Evolutionary conservation across 2,329 filamentous ascomycete genomes (phyloP).

Genomic region (Microdochium trichocladiopsis): DNA sequence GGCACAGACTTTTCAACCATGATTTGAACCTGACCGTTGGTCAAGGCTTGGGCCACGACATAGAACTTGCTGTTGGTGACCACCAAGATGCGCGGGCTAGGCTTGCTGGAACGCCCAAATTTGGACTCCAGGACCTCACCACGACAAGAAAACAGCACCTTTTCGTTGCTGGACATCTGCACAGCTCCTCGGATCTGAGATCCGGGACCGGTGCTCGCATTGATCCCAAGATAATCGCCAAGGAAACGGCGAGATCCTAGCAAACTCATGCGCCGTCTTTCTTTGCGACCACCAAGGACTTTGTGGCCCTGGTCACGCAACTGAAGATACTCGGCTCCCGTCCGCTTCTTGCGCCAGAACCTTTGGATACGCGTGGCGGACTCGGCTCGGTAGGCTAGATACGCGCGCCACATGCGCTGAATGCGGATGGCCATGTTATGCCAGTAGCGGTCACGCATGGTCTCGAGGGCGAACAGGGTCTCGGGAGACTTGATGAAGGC

Average conservation of each 20-base stretch:
- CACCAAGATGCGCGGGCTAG: conserved; percentile 76
- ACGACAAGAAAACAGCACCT: conserved; percentile 81
- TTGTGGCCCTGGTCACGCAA: conserved; percentile 82
- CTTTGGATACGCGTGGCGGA: conserved; percentile 90
- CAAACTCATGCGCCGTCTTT: conserved; percentile 84
- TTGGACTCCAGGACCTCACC: conserved; percentile 88
- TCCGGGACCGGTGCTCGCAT: conserved; percentile 71
- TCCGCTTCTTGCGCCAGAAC: conserved; percentile 90
- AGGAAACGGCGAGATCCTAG: conserved; percentile 87
- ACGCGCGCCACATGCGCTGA: conserved; percentile 94
- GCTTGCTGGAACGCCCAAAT: conserved; percentile 92
- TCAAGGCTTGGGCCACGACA: conserved; percentile 75
- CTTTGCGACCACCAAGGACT: conserved; percentile 77
- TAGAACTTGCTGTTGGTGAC: conserved; percentile 84
- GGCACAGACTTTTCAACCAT: conserved; percentile 74
- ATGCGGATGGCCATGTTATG: conserved; percentile 99
- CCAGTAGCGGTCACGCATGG: conserved; percentile 97
- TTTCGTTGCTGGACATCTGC: conserved; percentile 65
- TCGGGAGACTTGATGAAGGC: conserved; percentile 98
- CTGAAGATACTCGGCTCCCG: conserved; percentile 82
- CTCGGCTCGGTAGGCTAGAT: conserved; percentile 85
- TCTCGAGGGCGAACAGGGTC: conserved; percentile 91
- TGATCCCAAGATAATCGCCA: conserved; percentile 89
- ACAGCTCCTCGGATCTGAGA: conserved; percentile 72
- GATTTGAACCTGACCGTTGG: conserved; percentile 77